Evolutionary conservation across 768 basidiomycete species (phyloP).

Genomic region (Leucosporidium creatinivorum): DNA sequence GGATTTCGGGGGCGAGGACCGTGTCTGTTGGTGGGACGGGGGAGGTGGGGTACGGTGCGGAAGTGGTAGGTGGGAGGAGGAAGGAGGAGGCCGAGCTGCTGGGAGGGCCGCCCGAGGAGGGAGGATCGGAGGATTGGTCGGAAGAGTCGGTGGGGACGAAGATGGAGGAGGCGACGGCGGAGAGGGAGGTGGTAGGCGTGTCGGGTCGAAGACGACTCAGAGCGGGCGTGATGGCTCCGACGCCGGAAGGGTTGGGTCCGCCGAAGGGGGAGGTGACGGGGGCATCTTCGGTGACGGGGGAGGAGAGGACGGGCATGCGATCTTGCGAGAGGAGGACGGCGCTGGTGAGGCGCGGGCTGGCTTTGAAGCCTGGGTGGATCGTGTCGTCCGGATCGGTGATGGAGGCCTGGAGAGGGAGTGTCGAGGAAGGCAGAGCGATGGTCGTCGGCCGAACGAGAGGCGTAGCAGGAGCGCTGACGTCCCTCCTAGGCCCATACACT

Average conservation of each 20-base stretch:
- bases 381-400: conserved; percentile 27
- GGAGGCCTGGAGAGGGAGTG: neutral
- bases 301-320: conserved; percentile 24
- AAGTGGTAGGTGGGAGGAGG: conserved; percentile 23
- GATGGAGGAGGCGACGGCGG: conserved; percentile 15
- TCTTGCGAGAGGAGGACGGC: conserved; percentile 26
- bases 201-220: neutral
- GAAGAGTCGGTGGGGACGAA: neutral
- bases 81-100: neutral
- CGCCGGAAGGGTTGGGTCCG: neutral
- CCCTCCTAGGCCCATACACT: conserved; percentile 29
- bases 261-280: conserved; percentile 15
- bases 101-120: neutral
- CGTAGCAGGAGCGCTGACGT: conserved; percentile 8
- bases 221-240: neutral
- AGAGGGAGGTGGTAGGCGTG: conserved; percentile 18
- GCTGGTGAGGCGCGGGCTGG: conserved; percentile 19
- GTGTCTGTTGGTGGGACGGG: conserved; percentile 18
- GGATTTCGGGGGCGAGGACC: conserved; percentile 25
- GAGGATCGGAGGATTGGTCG: too few relatives aligned
- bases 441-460: neutral
- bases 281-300: conserved; percentile 13
- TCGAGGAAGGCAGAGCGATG: neutral
- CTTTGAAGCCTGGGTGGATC: conserved; percentile 20
- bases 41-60: conserved; percentile 16